Base-by-base conservation (phyloP, 2,329 filamentous ascomycete species). In the Metarhizium brunneum region DNA sequence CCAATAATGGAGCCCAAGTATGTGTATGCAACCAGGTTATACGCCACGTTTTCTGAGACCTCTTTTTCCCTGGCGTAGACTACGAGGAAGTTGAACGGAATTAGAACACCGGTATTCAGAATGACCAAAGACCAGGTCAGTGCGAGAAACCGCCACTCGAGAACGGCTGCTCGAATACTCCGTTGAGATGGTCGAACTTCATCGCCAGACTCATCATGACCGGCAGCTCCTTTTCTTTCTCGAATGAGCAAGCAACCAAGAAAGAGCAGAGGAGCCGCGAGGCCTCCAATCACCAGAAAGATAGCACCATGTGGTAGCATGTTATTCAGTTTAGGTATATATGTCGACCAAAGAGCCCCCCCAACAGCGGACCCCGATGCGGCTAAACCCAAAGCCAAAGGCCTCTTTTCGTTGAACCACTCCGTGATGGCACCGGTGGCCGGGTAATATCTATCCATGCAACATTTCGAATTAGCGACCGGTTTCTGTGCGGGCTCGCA, bases 1-100 rank as follows among this genome's bases (percentile, higher is more conserved):
- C 81, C 80, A 29, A 77, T 66, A 8, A 76, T 70, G 1, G 78
- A 81, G 13, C 80, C 80, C 0, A 76, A 76, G 63, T 86, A 86
- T 61, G 85, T 74, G 58, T 87, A 79, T 8, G 82, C 73, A 6
- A 86, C 71, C 40, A 86, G 73, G 60, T 11, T 29, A 30, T 29
- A n/a, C 13, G 45, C 7, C 8, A n/a, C 8, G 2, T 30, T 6
- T 5, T 13, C 45, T 8, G 11, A 14, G 25, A 4, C 25, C 4
- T 18, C 45, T 11, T 13, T 20, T 25, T 43, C 18, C 14, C 30
- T 16, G 13, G 45, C 43, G 20, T 43, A 32, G 18, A n/a, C 36
- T 6, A 20, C n/a, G 6, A 69, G 65, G 58, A 62, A 69, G 49
- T 61, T 62, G 52, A 66, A 69, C 0, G 67, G 67, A 2, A 70